These are phyloP conservation scores for Triangularia verruculosa DNA, from an alignment of 2,329 filamentous ascomycete genomes.

Conservation along the genomic window DNA sequence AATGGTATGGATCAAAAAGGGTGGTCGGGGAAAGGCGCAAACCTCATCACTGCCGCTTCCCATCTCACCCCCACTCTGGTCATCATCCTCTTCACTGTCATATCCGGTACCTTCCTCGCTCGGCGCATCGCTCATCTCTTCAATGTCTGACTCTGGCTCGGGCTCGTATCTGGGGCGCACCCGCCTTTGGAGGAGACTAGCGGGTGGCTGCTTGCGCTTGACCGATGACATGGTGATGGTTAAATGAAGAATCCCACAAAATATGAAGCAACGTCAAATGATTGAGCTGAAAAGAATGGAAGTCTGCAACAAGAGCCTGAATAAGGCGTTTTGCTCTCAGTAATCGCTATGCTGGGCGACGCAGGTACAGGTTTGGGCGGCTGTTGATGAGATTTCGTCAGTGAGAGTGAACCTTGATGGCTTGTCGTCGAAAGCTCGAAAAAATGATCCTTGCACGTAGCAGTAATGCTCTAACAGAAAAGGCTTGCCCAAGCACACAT, in stretches of 20 bases:
- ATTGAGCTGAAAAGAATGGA: background rate
- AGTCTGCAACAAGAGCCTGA: no score
- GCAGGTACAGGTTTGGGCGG: background rate
- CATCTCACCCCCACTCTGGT: slow-evolving; percentile 9
- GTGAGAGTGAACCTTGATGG: background rate
- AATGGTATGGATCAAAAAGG: background rate
- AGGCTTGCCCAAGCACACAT: background rate
- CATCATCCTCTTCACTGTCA: slow-evolving; percentile 18
- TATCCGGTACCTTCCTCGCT: slow-evolving; percentile 28
- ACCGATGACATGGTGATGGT: slow-evolving; percentile 18
- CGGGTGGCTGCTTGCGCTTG: slow-evolving; percentile 24
- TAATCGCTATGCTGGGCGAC: background rate
- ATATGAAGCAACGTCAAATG: background rate
- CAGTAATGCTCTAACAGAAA: slow-evolving; percentile 7
- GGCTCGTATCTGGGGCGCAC: slow-evolving; percentile 27
- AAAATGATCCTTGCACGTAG: background rate
- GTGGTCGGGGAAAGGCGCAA: background rate
- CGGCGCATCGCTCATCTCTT: slow-evolving; percentile 21
- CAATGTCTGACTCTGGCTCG: slow-evolving; percentile 28
- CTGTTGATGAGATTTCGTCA: background rate
- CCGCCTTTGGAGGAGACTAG: slow-evolving; percentile 23
- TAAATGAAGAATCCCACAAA: background rate
- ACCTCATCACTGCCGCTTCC: slow-evolving; percentile 15
- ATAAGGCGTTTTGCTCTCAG: background rate
- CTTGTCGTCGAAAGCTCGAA: background rate